Conservation (phyloP, 306 rosid species). For the Cucumis hystrix region DNA sequence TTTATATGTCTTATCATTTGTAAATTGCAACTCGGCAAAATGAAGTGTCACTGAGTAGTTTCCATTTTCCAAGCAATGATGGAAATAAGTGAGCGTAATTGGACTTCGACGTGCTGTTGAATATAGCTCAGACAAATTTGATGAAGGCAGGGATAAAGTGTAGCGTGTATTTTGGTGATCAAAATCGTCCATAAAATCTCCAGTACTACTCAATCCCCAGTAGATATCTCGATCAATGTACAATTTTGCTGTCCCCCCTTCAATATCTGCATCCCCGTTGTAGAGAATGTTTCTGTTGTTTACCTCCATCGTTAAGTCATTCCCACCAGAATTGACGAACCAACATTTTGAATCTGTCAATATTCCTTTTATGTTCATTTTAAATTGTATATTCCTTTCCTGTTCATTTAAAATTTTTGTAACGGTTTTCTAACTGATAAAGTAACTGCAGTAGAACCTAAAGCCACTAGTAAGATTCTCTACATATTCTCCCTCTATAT, state of each 20-base stretch:
- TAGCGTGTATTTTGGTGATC: constrained; percentile 25
- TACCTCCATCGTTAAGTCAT: constrained; percentile 9
- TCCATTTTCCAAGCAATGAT: constrained; percentile 60
- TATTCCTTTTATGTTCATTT: background rate
- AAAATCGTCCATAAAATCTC: constrained; percentile 42
- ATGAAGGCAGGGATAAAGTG: constrained; percentile 16
- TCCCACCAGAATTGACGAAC: constrained; percentile 40
- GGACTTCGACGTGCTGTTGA: constrained; percentile 47
- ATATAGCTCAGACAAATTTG: constrained; percentile 33
- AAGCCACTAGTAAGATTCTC: background rate
- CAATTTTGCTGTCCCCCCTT: constrained; percentile 24
- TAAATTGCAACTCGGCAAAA: constrained; percentile 55
- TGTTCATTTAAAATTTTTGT: background rate
- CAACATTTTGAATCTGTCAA: constrained; percentile 61
- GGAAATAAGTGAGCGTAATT: constrained; percentile 52
- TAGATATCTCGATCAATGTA: constrained; percentile 8
- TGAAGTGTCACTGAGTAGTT: constrained; percentile 43
- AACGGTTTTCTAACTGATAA: background rate
- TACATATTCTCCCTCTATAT: background rate
- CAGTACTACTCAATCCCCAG: constrained; percentile 43
- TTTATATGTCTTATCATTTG: constrained; percentile 30
- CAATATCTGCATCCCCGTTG: constrained; percentile 27
- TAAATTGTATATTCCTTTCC: background rate
- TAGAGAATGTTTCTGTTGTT: constrained; percentile 8
- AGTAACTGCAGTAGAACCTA: background rate